Evolutionary conservation across 2,329 filamentous ascomycete species (phyloP), one percentile per base, ranked within the genome.

Genomic region (Fusarium sp.): DNA sequence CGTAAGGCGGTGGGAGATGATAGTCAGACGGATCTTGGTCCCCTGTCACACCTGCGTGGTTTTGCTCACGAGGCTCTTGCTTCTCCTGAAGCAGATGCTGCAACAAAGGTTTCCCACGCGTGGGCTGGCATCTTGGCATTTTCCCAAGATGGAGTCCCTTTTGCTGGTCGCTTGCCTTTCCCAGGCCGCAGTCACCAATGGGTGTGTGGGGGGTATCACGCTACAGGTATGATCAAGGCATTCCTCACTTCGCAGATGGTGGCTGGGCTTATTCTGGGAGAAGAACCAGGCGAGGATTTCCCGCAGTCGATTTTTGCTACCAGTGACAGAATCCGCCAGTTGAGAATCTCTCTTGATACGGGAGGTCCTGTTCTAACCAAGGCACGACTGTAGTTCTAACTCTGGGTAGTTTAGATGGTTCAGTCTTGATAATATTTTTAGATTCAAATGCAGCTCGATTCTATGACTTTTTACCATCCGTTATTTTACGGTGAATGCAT

Each of bases 81-180:
- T 13, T 28, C 21, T 9, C 57, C 64, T 18, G 25, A 30, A 11
- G 40, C 42, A 19, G 38, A 38, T 4, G 35, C 47, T 13, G 52
- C 58, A 3, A 23, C 57, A 3, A 25, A 49, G 6, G 60, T 61
- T 19, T 23, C 28, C 10, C 38, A 72, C 46, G 60, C 64, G 5
- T 78, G 75, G 75, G 62, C 69, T 9, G 70, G 75, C 7, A 67
- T 71, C 30, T 33, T 77, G 16, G 69, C 60, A 13, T 77, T 78
- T 37, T 72, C 72, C 0, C 61, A 74, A 23, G 71, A 76, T 25
- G 61, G 19, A 23, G 18, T 49, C 11, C 40, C 59, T 3, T 69
- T 64, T 40, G 42, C n/a, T 9, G 71, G 72, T 13, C 33, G 30
- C 16, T 37, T 76, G 7, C 52, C 58, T 16, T 66, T 65, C 37